These are phyloP conservation scores for Erythrophleum fordii DNA, from an alignment of 306 rosid genomes.

Conservation along the genomic window DNA sequence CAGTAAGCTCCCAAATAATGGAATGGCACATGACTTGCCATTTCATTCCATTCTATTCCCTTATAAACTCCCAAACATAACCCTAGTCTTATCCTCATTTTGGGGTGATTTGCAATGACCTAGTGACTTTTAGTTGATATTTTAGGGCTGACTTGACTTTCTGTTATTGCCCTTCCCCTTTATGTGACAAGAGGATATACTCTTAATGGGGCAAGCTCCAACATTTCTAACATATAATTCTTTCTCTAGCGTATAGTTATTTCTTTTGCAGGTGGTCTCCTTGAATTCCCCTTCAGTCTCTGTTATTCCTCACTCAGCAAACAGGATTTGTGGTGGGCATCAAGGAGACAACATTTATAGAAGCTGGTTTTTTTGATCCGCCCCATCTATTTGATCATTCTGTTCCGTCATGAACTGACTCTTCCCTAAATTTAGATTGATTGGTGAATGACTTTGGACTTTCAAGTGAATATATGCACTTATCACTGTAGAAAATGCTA, in stretches of 20 bases:
- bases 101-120: background rate
- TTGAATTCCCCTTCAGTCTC: background rate
- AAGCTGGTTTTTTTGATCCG: slow-evolving; percentile 16
- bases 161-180: slow-evolving; percentile 4
- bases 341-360: slow-evolving; percentile 23
- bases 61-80: background rate
- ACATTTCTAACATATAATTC: background rate
- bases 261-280: background rate
- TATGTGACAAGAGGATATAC: background rate
- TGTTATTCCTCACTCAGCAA: background rate
- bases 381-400: slow-evolving; percentile 2
- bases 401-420: slow-evolving; percentile 22
- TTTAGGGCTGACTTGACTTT: slow-evolving; percentile 5
- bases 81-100: background rate
- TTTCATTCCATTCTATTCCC: background rate
- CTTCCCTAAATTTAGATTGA: slow-evolving; percentile 17
- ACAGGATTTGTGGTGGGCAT: slow-evolving; percentile 22
- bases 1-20: background rate
- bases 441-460: slow-evolving; percentile 14
- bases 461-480: slow-evolving; percentile 15
- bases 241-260: background rate
- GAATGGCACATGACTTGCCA: background rate
- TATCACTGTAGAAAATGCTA: slow-evolving; percentile 12
- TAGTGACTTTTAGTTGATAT: slow-evolving; percentile 23
- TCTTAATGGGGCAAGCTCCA: background rate